A percentile compares a stretch with the other conserved stretches of the same genome.
phyloP scores from a whole-genome alignment of 2,329 filamentous ascomycete species.

The Domatiomyces globalis region DNA sequence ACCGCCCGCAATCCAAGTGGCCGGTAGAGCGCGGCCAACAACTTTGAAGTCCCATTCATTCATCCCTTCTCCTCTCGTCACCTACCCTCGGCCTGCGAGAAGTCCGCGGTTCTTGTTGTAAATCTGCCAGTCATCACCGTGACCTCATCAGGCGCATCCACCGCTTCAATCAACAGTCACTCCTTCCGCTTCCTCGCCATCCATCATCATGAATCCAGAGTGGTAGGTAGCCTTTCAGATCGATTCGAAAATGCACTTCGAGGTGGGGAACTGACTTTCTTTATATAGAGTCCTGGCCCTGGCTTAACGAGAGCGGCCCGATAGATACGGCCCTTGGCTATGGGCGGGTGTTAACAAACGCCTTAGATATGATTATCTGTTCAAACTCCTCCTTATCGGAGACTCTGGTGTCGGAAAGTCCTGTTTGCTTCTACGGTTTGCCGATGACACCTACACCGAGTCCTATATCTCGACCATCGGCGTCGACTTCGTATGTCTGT shows the following conservation, averaged over 20 bases:
- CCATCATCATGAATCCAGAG: constrained; percentile 36
- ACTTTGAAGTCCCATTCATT: neutral
- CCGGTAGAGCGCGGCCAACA: neutral
- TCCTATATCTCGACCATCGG: constrained; percentile 99
- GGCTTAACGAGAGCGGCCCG: neutral
- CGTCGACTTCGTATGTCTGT: constrained; percentile 78
- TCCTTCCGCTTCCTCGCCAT: neutral
- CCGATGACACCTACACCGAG: constrained; percentile 98
- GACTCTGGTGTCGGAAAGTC: constrained; percentile 99
- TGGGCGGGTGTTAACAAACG: neutral
- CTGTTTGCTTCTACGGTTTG: constrained; percentile 92
- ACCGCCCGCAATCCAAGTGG: neutral
- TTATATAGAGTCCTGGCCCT: neutral
- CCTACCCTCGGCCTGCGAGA: neutral
- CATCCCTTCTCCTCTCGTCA: neutral
- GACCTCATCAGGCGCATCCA: neutral
- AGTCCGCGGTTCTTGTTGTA: neutral
- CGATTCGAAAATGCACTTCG: neutral
- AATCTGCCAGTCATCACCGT: neutral
- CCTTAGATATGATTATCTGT: constrained; percentile 96
- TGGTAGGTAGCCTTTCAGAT: constrained; percentile 25
- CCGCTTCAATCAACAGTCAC: neutral
- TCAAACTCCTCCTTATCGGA: constrained; percentile 99
- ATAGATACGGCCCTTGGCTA: neutral
- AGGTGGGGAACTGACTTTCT: neutral